Evolutionary conservation across 768 basidiomycete genomes (phyloP).

Genomic region (Collybia sp.): DNA sequence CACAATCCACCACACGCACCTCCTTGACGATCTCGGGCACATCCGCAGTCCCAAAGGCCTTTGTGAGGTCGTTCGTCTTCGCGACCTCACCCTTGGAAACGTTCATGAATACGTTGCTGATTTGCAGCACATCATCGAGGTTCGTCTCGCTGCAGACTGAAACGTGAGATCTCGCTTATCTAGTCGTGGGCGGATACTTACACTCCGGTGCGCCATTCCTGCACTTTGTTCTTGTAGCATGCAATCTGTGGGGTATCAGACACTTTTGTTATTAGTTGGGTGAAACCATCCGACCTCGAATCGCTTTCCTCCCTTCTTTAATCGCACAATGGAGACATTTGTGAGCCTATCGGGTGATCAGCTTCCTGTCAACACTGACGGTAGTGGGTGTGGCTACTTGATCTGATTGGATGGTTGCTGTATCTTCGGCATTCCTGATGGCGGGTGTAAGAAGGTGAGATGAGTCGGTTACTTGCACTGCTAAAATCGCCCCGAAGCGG

Average conservation of each 20-base stretch:
- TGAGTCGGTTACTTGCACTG: too few relatives aligned
- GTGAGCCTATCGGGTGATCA: conserved; percentile 61
- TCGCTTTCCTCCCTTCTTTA: conserved; percentile 96
- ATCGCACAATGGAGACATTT: conserved; percentile 92
- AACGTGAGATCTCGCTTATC: conserved; percentile 1
- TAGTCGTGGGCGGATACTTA: conserved; percentile 30
- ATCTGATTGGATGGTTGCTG: conserved; percentile 89
- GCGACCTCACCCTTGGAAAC: conserved; percentile 96
- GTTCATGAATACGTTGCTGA: conserved; percentile 92
- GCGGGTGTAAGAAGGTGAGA: conserved; percentile 1
- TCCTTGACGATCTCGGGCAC: conserved; percentile 74
- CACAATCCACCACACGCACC: conserved; percentile 33
- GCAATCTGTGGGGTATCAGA: conserved; percentile 56
- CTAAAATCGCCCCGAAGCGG: too few relatives aligned
- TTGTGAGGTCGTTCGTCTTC: conserved; percentile 83
- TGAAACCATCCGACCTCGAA: conserved; percentile 67
- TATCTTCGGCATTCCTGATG: conserved; percentile 44
- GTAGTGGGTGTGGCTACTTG: conserved; percentile 42
- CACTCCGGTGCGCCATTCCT: conserved; percentile 93
- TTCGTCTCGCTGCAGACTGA: conserved; percentile 67
- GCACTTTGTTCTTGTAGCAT: conserved; percentile 99
- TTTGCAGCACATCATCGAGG: conserved; percentile 94
- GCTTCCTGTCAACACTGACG: neutral
- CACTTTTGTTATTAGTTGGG: conserved; percentile 2
- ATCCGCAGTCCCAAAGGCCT: conserved; percentile 81